Evolutionary conservation across 225 moss, liverwort and hornwort genomes (phyloP).

Genomic region (Physcomitrium patens): DNA sequence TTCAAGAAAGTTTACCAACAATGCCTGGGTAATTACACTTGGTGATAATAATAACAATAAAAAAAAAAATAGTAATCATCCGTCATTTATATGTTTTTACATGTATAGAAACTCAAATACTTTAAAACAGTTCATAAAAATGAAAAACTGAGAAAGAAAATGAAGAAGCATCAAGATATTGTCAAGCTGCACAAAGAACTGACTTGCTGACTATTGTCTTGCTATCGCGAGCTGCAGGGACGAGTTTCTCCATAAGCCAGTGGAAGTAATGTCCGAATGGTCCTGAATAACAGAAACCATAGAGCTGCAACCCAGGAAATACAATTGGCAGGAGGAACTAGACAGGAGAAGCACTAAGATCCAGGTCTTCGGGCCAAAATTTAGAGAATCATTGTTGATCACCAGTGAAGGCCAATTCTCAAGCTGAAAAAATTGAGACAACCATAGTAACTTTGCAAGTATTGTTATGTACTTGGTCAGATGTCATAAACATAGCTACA

Average conservation of each 20-base stretch:
- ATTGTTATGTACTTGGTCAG: too few species aligned
- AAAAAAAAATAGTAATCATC: too few species aligned
- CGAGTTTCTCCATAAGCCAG: conserved; percentile 80
- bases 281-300: conserved; percentile 85
- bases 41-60: too few species aligned
- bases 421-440: too few species aligned
- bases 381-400: neutral
- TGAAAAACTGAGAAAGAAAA: too few species aligned
- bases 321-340: conserved; percentile 2
- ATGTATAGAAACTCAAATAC: too few species aligned
- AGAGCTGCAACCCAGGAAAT: conserved; percentile 61
- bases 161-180: neutral
- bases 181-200: conserved; percentile 9
- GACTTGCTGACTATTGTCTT: conserved; percentile 83
- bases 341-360: neutral
- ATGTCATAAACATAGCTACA: neutral
- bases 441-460: too few species aligned
- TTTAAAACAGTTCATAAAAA: too few species aligned
- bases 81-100: too few species aligned
- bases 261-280: conserved; percentile 96
- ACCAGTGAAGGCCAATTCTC: too few species aligned
- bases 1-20: neutral
- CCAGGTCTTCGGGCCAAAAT: conserved; percentile 15
- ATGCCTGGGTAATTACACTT: neutral
- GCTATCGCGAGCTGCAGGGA: conserved; percentile 69